phyloP scores from a whole-genome alignment of 2,329 filamentous ascomycete species.

The Colletotrichum navitas region DNA sequence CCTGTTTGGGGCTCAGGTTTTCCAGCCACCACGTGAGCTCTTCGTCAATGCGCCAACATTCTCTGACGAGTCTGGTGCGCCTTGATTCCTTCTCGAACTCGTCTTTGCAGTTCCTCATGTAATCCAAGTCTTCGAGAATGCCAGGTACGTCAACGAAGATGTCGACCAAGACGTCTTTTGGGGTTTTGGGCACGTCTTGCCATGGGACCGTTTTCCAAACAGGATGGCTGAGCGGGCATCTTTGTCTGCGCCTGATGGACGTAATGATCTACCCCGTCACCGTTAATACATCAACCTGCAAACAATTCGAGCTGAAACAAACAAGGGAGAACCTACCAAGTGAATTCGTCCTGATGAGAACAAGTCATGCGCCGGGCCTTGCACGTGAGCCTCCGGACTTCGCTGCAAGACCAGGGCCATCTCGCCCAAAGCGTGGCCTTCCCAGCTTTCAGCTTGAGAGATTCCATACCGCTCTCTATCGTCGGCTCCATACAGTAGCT shows the following conservation, averaged over 20 bases:
- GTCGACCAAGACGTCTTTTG: constrained; percentile 50
- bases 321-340: constrained; percentile 30
- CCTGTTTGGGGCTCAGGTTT: constrained; percentile 14
- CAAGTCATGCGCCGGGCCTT: constrained; percentile 43
- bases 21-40: constrained; percentile 37
- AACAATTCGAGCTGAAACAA: background rate
- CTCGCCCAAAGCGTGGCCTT: constrained; percentile 41
- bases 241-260: constrained; percentile 42
- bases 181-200: constrained; percentile 47
- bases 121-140: constrained; percentile 47
- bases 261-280: constrained; percentile 6
- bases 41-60: constrained; percentile 40
- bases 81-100: background rate
- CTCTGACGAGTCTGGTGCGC: constrained; percentile 16
- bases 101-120: constrained; percentile 42
- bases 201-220: constrained; percentile 52
- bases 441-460: constrained; percentile 42
- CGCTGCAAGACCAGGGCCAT: constrained; percentile 36
- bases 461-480: constrained; percentile 34
- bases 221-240: constrained; percentile 46
- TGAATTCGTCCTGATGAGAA: constrained; percentile 45
- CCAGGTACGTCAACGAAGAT: constrained; percentile 49
- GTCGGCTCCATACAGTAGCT: constrained; percentile 43
- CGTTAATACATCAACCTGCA: background rate
- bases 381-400: constrained; percentile 19